Conservation (phyloP, 1,139 yeast genomes). For the Pneumocystis murina region DNA sequence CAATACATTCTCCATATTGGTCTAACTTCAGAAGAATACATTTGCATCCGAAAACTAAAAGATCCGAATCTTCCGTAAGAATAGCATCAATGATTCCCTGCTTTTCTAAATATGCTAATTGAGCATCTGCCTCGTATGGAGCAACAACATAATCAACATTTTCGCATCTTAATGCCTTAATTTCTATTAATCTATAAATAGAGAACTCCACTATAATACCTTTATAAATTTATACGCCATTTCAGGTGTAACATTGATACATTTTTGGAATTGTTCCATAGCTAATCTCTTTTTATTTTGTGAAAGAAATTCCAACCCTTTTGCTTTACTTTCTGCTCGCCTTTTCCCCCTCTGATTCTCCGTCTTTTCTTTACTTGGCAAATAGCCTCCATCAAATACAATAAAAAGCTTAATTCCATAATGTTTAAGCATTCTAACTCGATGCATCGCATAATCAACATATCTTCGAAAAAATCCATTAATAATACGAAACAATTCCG, state of each 20-base stretch:
- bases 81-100: slow-evolving; percentile 68
- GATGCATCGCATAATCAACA: slow-evolving; percentile 39
- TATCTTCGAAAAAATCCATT: slow-evolving; percentile 27
- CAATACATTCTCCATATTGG: slow-evolving; percentile 62
- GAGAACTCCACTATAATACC: slow-evolving; percentile 17
- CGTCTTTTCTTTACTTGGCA: slow-evolving; percentile 67
- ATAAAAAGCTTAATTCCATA: slow-evolving; percentile 69
- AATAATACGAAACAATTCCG: slow-evolving; percentile 29
- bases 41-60: slow-evolving; percentile 74
- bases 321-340: slow-evolving; percentile 42
- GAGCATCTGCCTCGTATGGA: slow-evolving; percentile 97
- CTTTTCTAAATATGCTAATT: slow-evolving; percentile 78
- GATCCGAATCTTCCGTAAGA: slow-evolving; percentile 86
- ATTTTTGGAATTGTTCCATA: slow-evolving; percentile 53
- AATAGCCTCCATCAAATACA: slow-evolving; percentile 84
- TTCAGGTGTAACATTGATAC: slow-evolving; percentile 75
- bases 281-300: slow-evolving; percentile 48
- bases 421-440: slow-evolving; percentile 46
- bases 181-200: neutral
- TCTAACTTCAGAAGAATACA: slow-evolving; percentile 65
- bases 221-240: slow-evolving; percentile 83
- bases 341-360: slow-evolving; percentile 45
- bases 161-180: slow-evolving; percentile 35
- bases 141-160: slow-evolving; percentile 70
- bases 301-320: slow-evolving; percentile 37